Percentiles rank a stretch among this genome's conserved stretches.
Evolutionary conservation across 257 asterid genomes (phyloP).

Genomic region (Ilex asprella): DNA sequence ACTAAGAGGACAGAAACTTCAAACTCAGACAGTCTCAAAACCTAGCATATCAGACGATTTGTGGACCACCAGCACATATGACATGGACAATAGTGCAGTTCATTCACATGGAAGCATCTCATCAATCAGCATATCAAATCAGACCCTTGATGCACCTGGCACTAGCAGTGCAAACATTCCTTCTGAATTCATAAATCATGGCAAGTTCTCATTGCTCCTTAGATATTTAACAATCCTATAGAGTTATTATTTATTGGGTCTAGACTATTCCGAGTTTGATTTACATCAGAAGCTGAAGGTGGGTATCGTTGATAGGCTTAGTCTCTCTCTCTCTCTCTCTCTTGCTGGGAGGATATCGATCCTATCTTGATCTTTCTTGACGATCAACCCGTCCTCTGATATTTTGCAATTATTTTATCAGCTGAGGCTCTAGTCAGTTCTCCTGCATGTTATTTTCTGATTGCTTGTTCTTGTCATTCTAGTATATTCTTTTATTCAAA

Average conservation of each 20-base stretch:
- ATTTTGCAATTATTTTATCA: too few species aligned
- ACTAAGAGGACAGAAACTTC: constrained; percentile 27
- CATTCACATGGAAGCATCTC: constrained; percentile 67
- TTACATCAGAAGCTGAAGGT: too few species aligned
- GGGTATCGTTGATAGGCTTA: too few species aligned
- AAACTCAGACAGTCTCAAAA: constrained; percentile 20
- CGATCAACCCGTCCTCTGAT: too few species aligned
- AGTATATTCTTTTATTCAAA: background rate
- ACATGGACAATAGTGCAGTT: constrained; percentile 42
- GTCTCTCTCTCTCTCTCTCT: background rate
- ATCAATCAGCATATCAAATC: constrained; percentile 48
- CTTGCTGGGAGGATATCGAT: background rate
- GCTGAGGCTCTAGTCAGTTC: too few species aligned
- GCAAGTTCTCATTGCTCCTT: constrained; percentile 29
- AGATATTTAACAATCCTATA: too few species aligned
- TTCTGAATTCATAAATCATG: constrained; percentile 69
- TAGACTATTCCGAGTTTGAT: too few species aligned
- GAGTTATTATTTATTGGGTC: too few species aligned
- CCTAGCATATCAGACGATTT: constrained; percentile 44
- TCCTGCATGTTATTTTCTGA: too few species aligned
- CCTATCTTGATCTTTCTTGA: background rate
- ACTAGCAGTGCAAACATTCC: constrained; percentile 40
- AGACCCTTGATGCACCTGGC: constrained; percentile 40
- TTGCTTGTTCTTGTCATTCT: background rate
- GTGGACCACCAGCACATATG: constrained; percentile 64